A percentile compares a stretch with the other conserved stretches of the same genome.
Conservation (phyloP, 2,329 filamentous ascomycete genomes). For the Geosmithia flava region DNA sequence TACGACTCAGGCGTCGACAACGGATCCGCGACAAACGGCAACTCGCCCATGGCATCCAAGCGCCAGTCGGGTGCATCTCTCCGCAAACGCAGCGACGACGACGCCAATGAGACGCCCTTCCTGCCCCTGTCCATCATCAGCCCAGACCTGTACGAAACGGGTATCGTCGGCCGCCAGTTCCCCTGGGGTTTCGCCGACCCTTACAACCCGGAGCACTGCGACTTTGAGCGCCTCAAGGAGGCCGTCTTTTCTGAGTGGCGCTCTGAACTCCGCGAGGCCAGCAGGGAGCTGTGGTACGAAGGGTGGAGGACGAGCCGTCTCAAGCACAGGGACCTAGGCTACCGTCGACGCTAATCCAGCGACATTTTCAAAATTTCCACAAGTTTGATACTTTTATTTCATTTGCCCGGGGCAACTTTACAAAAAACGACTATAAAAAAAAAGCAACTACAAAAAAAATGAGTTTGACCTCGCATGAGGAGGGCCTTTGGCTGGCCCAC, state of each 20-base stretch:
- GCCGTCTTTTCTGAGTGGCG: constrained; percentile 92
- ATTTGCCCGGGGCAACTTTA: not conserved
- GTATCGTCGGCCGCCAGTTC: constrained; percentile 72
- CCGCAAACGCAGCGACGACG: constrained; percentile 31
- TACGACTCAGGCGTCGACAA: constrained; percentile 20
- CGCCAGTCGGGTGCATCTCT: constrained; percentile 32
- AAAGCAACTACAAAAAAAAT: not conserved
- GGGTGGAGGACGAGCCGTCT: constrained; percentile 73
- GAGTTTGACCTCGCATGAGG: not conserved
- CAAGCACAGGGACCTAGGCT: constrained; percentile 36
- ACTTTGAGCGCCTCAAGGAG: constrained; percentile 83
- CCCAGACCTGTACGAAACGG: constrained; percentile 79
- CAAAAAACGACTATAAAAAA: not conserved
- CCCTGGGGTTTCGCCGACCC: constrained; percentile 97
- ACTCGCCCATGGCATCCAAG: constrained; percentile 25
- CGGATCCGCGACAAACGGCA: constrained; percentile 4
- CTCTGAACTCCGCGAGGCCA: constrained; percentile 77
- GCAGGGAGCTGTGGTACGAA: constrained; percentile 89
- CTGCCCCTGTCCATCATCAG: constrained; percentile 88
- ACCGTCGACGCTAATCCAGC: constrained; percentile 17
- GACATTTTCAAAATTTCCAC: not conserved
- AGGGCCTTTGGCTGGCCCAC: not conserved
- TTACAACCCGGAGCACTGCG: constrained; percentile 82
- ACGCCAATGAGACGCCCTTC: constrained; percentile 42
- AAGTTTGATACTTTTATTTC: not conserved